Conservation (phyloP, 805 yeast species). For the Pichia deserticola region DNA sequence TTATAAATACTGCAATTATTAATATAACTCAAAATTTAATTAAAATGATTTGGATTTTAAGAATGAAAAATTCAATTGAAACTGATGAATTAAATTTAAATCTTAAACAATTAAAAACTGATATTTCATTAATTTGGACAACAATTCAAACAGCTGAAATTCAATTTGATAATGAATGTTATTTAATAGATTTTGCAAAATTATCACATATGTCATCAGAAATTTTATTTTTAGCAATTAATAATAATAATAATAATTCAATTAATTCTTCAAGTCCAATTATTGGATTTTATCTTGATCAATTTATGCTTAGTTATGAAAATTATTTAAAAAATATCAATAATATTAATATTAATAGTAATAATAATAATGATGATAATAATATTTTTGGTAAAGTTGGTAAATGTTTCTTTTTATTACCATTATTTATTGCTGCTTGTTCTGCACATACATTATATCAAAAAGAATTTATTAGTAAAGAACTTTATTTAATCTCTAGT, state of each 20-base stretch:
- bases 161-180: slow-evolving; percentile 15
- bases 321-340: not conserved
- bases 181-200: slow-evolving; percentile 16
- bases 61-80: slow-evolving; percentile 9
- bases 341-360: not conserved
- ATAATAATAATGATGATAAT: not conserved
- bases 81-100: slow-evolving; percentile 1
- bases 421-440: slow-evolving; percentile 26
- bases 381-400: too few species aligned
- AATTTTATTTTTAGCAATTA: slow-evolving; percentile 20
- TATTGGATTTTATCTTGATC: slow-evolving; percentile 22
- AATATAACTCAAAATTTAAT: slow-evolving; percentile 32
- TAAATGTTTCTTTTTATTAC: slow-evolving; percentile 12
- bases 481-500: slow-evolving; percentile 15
- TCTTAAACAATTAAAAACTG: slow-evolving; percentile 15
- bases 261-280: slow-evolving; percentile 17
- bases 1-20: slow-evolving; percentile 32
- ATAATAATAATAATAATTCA: slow-evolving; percentile 8
- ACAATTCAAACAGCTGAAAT: slow-evolving; percentile 26
- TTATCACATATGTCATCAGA: slow-evolving; percentile 22
- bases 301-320: slow-evolving; percentile 15
- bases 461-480: slow-evolving; percentile 23
- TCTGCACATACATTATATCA: slow-evolving; percentile 19
- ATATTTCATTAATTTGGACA: slow-evolving; percentile 25
- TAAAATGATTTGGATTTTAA: slow-evolving; percentile 32